Base-by-base conservation (phyloP, 306 rosid genomes). In the Erythrophleum fordii region DNA sequence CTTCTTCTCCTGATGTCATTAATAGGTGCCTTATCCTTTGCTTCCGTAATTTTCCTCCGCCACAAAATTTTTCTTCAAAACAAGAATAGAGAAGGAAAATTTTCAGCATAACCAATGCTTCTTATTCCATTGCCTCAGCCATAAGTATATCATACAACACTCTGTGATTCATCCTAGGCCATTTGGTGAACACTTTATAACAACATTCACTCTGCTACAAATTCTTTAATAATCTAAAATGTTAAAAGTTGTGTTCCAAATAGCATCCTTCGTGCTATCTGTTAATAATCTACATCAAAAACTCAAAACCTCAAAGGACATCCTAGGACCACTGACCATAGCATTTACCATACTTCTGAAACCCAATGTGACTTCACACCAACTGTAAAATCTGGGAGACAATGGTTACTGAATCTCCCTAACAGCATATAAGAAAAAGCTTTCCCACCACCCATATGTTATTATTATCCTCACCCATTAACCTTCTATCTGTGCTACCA, bases 351-450 rank as follows among this genome's bases (percentile, higher is more conserved):
- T 55, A 46, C 35, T 20, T 56, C 17, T 11, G 28, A 39, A 23
- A 80, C 25, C 23, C 70, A 74, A 74, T 53, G 62, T 42, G 65
- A 60, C 64, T 75, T 28, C 51, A 67, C 20, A 45, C 52, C 20
- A 56, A 56, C 56, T 20, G 73, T 64, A 70, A 29, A 45, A 55
- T 46, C 58, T 17, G 51, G 49, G 23, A 60, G n/a, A 39, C 11
- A 49, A 35, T 6, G 8, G 7, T 48, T 8, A 56, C n/a, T 74
- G 23, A 56, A 56, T 45, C 72, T 46, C 52, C 77, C 66, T 44
- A 45, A 44, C 53, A 45, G 28, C 64, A 73, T 67, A 68, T 58
- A 49, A 59, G 44, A 46, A 42, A 17, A 60, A 20, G 56, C 55
- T 28, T 31, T 11, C 23, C 76, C 67, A 75, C 34, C 37, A 23